These are phyloP conservation scores for Metschnikowia arizonensis DNA, from an alignment of 805 yeast genomes.

Conservation along the genomic window DNA sequence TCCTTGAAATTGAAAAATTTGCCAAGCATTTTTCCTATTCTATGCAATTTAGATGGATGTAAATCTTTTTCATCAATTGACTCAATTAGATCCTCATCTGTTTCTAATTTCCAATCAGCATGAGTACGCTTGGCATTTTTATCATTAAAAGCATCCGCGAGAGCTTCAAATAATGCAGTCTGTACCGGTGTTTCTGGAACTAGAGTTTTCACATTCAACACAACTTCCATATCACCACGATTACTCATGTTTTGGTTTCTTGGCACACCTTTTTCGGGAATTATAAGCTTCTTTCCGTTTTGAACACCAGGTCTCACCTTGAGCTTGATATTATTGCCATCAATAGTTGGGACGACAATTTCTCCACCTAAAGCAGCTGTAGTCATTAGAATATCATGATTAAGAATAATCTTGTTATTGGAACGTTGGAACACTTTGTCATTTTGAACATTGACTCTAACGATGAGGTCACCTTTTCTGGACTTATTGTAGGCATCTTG, in stretches of 20 bases:
- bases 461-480: conserved; percentile 81
- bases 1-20: conserved; percentile 49
- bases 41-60: conserved; percentile 50
- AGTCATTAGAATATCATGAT: conserved; percentile 77
- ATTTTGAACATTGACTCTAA: conserved; percentile 71
- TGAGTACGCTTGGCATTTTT: conserved; percentile 68
- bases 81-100: conserved; percentile 24
- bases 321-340: conserved; percentile 69
- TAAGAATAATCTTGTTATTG: conserved; percentile 62
- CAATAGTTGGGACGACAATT: conserved; percentile 85
- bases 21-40: conserved; percentile 55
- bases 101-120: conserved; percentile 35
- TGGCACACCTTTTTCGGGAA: conserved; percentile 89
- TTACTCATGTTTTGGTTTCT: conserved; percentile 43
- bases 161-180: conserved; percentile 83
- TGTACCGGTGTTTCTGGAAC: conserved; percentile 81
- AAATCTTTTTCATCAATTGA: conserved; percentile 31
- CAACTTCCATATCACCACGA: conserved; percentile 79
- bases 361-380: conserved; percentile 96
- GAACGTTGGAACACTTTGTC: conserved; percentile 68
- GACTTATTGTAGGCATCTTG: conserved; percentile 65
- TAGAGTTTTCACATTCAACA: conserved; percentile 64
- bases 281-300: conserved; percentile 63
- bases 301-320: conserved; percentile 85
- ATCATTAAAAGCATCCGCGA: conserved; percentile 89